Evolutionary conservation across 1,284 basidiomycete species (phyloP), one percentile per base, ranked within the genome.

Genomic region (Meira miltonrushii): DNA sequence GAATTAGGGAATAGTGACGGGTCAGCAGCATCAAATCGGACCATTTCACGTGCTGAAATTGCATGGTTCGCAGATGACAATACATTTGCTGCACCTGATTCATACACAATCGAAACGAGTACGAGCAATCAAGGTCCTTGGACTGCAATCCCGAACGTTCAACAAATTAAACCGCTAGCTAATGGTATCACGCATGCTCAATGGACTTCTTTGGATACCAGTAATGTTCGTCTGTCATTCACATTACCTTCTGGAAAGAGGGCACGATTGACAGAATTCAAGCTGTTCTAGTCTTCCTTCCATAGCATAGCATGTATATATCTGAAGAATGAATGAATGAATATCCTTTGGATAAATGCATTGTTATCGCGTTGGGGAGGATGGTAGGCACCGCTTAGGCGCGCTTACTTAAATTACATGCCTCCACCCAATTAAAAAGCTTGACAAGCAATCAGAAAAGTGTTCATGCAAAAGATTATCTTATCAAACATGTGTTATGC

Each of bases 1-100:
- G 54, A 56, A 28, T 56, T 56, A 33, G 54, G 21, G 25, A 52
- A 49, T 40, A 19, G 15, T 21, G 13, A n/a, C 46, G 28, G 28
- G 3, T 33, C 28, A 4, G 28, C 28, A 33, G 28, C 28, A 4
- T 33, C 28, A 33, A 33, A 33, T 33, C 3, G 28, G 8, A n/a
- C 11, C 13, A n/a, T 25, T 15, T 52, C 21, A 43, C 39, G 54
- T 25, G 17, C 54, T 21, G 54, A 47, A n/a, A 28, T 50, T 28
- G 43, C 47, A 43, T 56, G 49, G 37, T 56, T 28, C 46, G 17
- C 19, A 28, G 48, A 47, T 38, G 39, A 21, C 13, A 56, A 33
- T 28, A 47, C 19, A 37, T 33, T 56, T 44, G 3, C 43, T 4
- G 43, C 23, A 44, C 43, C 43, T 25, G 17, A 4, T 17, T 44